Evolutionary conservation across 192 early-diverging fungal species (phyloP).

Genomic region (Linnemannia elongata): DNA sequence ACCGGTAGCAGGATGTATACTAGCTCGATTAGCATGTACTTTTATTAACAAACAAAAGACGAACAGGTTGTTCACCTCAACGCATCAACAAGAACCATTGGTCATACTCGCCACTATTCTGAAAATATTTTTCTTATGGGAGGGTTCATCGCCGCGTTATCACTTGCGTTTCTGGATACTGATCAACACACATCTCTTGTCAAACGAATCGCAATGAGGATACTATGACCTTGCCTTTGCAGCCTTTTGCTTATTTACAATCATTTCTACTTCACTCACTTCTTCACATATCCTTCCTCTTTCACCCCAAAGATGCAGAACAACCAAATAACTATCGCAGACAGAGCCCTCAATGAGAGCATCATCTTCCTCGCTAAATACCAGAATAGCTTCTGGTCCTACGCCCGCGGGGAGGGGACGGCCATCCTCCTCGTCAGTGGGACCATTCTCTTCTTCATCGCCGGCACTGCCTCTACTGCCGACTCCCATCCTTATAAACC

Average conservation of each 20-base stretch:
- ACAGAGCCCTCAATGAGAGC: background rate
- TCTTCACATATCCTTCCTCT: too few species aligned
- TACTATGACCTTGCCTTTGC: background rate
- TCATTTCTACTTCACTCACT: too few species aligned
- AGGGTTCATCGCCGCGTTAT: background rate
- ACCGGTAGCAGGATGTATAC: background rate
- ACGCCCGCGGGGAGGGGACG: background rate
- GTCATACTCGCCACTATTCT: background rate
- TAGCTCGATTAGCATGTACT: slow-evolving; percentile 13
- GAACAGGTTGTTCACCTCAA: background rate
- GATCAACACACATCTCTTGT: background rate
- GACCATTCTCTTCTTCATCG: background rate
- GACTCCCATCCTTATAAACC: background rate
- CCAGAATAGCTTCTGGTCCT: background rate
- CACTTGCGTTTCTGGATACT: background rate
- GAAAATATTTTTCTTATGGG: background rate
- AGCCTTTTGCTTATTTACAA: too few species aligned
- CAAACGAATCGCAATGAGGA: background rate
- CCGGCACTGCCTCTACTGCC: background rate
- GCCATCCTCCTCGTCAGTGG: background rate
- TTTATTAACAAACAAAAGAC: slow-evolving; percentile 5
- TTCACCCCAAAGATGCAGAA: too few species aligned
- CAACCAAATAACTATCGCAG: background rate
- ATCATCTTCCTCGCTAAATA: background rate
- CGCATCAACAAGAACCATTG: background rate